Evolutionary conservation across 768 basidiomycete species (phyloP), one percentile per base, ranked within the genome.

Genomic region (Mrakia frigida): DNA sequence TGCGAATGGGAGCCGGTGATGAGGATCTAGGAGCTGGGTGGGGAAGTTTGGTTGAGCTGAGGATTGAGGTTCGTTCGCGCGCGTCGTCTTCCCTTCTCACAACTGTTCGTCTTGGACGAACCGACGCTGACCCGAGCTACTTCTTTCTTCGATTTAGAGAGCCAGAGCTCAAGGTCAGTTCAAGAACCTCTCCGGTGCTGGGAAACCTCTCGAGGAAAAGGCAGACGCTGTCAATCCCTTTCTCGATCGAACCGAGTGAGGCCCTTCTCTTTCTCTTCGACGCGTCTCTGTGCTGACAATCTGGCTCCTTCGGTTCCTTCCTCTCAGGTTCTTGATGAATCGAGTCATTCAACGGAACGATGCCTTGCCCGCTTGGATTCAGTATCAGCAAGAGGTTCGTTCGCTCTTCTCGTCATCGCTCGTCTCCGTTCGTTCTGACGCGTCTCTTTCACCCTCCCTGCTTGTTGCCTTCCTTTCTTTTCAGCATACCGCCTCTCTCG

Each of bases 21-120:
- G 74, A 75, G 37, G 56, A 39, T 60, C n/a, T 75, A 21, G 74
- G 74, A 33, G 74, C 69, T 52, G 74, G 74, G 10, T 75, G 74
- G 74, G 69, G 74, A 23, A 59, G 50, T 39, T 35, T 75, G 67
- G 74, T 75, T 10, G 77, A 78, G 25, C 50, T 70, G 11, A 53
- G 77, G 41, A 78, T 78, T 43, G 77, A 78, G 77, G 77, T 77
- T 43, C 28, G 73, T 70, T 35, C 23, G 7, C 41, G n/a, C 35
- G 18, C 18, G 59, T 61, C 53, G 50, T 35, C 16, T 73, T 6
- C 31, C 6, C n/a, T 46, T 28, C 25, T n/a, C 67, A 5, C 50
- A 37, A 13, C 43, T 21, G 23, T 9, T 46, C n/a, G 18, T 69
- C 33, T 69, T 37, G 43, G 31, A 25, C 25, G n/a, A n/a, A n/a